Evolutionary conservation across 306 rosid species (phyloP), one percentile per base, ranked within the genome.

Genomic region (Glycyrrhiza uralensis): DNA sequence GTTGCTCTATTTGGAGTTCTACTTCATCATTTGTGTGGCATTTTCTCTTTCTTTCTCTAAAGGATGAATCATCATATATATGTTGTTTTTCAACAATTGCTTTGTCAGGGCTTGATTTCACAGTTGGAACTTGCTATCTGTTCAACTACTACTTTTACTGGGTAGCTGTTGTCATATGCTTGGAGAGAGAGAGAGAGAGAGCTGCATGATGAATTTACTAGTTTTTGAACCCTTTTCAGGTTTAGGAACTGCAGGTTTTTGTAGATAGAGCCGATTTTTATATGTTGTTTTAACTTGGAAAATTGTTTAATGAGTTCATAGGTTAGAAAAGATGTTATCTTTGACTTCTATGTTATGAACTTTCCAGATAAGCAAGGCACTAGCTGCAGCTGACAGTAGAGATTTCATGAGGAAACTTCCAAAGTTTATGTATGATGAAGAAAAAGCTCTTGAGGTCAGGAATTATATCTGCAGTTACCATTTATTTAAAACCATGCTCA

Each of bases 401-500:
- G 90, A 85, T 39, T 56, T 88, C 22, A 85, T 88, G 88, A 88
- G 68, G 84, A 88, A 79, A 75, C 83, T 88, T 67, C 90, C 93
- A 15, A 88, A 88, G 74, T 85, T 88, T 66, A 81, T 88, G 52
- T 85, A 83, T 64, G 93, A 88, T 74, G 88, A 85, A 72, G 90
- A 88, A 26, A 88, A 83, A 71, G 88, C 87, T 66, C 64, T 88
- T 1, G 85, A 88, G 93, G 93, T 88, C 52, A 76, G 92, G 14
- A 71, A 66, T 41, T 58, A 42, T 7, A 42, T 72, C 50, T 66
- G 46, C 62, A 10, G 19, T 71, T 64, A 55, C 47, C 13, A 36
- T 63, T 14, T 47, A 17, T 61, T 66, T 76, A 17, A 79, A 47
- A 59, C 19, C 57, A 8, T 57, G 33, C 6, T 41, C 22, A 33